phyloP scores from a whole-genome alignment of 345 rosid species.

The Sonneratia alba region DNA sequence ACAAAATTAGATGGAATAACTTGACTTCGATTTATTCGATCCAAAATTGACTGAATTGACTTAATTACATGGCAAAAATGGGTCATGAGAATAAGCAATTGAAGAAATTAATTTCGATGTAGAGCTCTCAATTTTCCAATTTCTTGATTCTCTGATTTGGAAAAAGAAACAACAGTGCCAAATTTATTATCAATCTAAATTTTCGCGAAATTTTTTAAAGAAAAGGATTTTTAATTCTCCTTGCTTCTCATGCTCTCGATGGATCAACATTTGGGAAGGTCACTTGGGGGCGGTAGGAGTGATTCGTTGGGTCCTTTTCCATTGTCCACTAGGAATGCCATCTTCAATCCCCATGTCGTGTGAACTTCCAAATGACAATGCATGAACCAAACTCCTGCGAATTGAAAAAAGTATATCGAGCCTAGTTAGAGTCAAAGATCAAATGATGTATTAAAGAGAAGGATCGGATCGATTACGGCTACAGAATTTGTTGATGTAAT shows the following conservation, averaged over 20 bases:
- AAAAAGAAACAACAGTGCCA: too few species aligned
- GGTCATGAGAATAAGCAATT: too few species aligned
- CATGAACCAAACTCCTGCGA: conserved; percentile 90
- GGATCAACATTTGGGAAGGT: conserved; percentile 74
- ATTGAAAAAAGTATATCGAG: neutral
- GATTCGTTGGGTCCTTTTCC: conserved; percentile 85
- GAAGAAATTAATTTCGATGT: too few species aligned
- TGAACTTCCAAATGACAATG: conserved; percentile 96
- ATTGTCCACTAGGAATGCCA: conserved; percentile 93
- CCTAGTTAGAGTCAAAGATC: neutral
- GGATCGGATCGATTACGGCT: neutral
- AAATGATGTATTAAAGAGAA: neutral
- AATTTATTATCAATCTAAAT: neutral
- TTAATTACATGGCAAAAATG: too few species aligned
- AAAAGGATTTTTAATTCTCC: neutral
- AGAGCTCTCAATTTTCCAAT: too few species aligned
- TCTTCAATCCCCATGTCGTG: conserved; percentile 97
- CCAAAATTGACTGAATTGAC: neutral
- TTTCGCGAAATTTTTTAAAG: neutral
- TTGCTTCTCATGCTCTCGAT: neutral
- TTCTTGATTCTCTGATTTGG: neutral
- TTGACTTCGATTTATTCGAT: too few species aligned
- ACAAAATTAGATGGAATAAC: too few species aligned
- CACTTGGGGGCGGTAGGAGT: conserved; percentile 67
- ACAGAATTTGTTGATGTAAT: neutral